Evolutionary conservation across 768 basidiomycete genomes (phyloP).

Genomic region (Mycena rosella): DNA sequence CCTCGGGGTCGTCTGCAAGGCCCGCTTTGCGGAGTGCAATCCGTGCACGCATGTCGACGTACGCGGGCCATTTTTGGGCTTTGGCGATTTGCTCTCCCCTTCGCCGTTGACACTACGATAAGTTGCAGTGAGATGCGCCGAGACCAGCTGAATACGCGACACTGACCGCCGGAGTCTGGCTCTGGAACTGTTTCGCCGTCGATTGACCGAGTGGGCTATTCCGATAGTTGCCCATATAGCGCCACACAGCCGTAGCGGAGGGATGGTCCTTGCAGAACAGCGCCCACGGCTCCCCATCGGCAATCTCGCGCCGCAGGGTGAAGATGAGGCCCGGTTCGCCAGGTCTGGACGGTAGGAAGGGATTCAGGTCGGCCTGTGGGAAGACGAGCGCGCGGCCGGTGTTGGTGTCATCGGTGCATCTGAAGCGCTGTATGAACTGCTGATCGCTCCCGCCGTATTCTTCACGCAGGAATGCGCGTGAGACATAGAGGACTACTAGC

Average conservation of each 20-base stretch:
- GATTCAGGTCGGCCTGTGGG: slow-evolving; percentile 43
- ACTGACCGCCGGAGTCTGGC: slow-evolving; percentile 25
- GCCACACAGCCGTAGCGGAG: slow-evolving; percentile 32
- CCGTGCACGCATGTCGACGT: slow-evolving; percentile 42
- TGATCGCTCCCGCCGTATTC: slow-evolving; percentile 6
- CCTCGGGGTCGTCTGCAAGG: slow-evolving; percentile 35
- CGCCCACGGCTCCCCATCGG: slow-evolving; percentile 40
- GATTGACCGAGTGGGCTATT: slow-evolving; percentile 35
- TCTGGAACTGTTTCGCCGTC: slow-evolving; percentile 37
- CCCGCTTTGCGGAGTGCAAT: slow-evolving; percentile 43
- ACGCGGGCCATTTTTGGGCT: slow-evolving; percentile 33
- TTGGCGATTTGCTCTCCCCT: slow-evolving; percentile 26
- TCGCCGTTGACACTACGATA: slow-evolving; percentile 32
- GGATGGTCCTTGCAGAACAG: slow-evolving; percentile 35
- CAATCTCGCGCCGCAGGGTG: slow-evolving; percentile 44
- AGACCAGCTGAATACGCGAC: background rate
- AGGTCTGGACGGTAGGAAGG: slow-evolving; percentile 41
- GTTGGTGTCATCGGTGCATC: background rate
- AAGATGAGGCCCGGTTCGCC: slow-evolving; percentile 46
- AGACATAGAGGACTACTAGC: background rate
- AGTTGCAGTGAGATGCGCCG: background rate
- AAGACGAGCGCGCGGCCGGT: slow-evolving; percentile 32
- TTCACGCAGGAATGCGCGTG: slow-evolving; percentile 13
- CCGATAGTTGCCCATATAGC: slow-evolving; percentile 45
- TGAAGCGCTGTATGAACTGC: slow-evolving; percentile 6